Percentiles rank a stretch among this genome's conserved stretches.
These are phyloP conservation scores for Diplodia seriata DNA, from an alignment of 2,329 filamentous ascomycete species.

Conservation along the genomic window DNA sequence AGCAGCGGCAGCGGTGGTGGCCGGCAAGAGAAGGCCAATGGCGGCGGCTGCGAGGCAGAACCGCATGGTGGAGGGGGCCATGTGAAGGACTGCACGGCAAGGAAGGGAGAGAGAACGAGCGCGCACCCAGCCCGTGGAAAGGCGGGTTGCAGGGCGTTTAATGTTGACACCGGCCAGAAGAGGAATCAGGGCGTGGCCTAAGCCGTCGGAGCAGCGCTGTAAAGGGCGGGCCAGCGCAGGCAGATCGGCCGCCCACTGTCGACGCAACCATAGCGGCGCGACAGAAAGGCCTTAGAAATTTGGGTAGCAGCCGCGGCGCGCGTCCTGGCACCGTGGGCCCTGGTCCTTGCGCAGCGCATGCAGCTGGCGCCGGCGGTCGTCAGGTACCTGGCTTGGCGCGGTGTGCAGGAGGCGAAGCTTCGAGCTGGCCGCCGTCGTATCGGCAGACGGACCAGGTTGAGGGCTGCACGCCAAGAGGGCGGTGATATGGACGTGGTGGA, in stretches of 20 bases:
- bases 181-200: slow-evolving; percentile 25
- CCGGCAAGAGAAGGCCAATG: slow-evolving; percentile 20
- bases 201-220: slow-evolving; percentile 7
- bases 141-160: slow-evolving; percentile 30
- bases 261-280: background rate
- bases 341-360: slow-evolving; percentile 24
- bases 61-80: slow-evolving; percentile 10
- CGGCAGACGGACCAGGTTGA: slow-evolving; percentile 16
- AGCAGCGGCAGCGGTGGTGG: background rate
- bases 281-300: slow-evolving; percentile 13
- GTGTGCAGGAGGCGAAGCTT: slow-evolving; percentile 24
- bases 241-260: background rate
- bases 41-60: slow-evolving; percentile 17
- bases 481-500: slow-evolving; percentile 8
- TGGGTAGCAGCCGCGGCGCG: slow-evolving; percentile 8
- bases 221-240: slow-evolving; percentile 17
- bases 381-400: slow-evolving; percentile 31
- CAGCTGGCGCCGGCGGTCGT: slow-evolving; percentile 6
- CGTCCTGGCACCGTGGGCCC: slow-evolving; percentile 15
- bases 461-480: slow-evolving; percentile 10
- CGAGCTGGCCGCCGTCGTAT: slow-evolving; percentile 17
- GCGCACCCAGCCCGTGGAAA: slow-evolving; percentile 24
- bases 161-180: slow-evolving; percentile 22
- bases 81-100: slow-evolving; percentile 25
- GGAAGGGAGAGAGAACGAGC: slow-evolving; percentile 28